A percentile compares a stretch with the other conserved stretches of the same genome.
Evolutionary conservation across 2,329 filamentous ascomycete genomes (phyloP).

Genomic region (Trichophyton benhamiae): DNA sequence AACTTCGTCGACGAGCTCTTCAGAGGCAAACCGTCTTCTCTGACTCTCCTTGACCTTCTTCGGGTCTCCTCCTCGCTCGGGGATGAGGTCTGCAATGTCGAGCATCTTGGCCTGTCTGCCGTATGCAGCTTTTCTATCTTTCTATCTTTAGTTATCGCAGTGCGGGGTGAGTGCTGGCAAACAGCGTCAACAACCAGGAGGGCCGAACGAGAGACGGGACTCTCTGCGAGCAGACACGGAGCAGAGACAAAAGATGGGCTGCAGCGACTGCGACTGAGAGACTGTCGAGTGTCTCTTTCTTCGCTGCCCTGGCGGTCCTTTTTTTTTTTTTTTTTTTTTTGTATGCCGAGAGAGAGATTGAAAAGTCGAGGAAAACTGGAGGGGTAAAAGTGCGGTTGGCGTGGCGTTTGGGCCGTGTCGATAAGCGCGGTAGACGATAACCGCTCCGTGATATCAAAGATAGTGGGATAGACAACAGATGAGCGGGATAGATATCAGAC

Average conservation of each 20-base stretch:
- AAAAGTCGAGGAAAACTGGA: neutral
- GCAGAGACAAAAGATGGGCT: neutral
- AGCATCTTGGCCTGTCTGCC: conserved; percentile 43
- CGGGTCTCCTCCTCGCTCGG: conserved; percentile 80
- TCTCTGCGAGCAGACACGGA: neutral
- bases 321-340: too few species aligned
- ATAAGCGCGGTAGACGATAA: neutral
- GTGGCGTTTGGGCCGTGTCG: neutral
- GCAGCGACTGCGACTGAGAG: neutral
- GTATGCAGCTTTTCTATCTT: neutral
- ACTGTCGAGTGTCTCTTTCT: neutral
- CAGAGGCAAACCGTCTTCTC: conserved; percentile 63
- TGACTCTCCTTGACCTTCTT: conserved; percentile 89
- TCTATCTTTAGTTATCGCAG: neutral
- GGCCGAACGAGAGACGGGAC: neutral
- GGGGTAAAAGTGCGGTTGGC: neutral
- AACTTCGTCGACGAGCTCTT: conserved; percentile 80
- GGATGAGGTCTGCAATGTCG: conserved; percentile 66
- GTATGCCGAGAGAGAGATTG: too few species aligned
- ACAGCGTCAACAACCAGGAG: neutral
- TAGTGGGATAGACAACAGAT: neutral
- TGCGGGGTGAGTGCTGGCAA: neutral
- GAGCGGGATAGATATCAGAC: too few species aligned
- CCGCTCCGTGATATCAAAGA: neutral
- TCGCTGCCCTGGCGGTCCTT: neutral